Conservation (phyloP, 257 asterid genomes). For the Paulownia fortunei region DNA sequence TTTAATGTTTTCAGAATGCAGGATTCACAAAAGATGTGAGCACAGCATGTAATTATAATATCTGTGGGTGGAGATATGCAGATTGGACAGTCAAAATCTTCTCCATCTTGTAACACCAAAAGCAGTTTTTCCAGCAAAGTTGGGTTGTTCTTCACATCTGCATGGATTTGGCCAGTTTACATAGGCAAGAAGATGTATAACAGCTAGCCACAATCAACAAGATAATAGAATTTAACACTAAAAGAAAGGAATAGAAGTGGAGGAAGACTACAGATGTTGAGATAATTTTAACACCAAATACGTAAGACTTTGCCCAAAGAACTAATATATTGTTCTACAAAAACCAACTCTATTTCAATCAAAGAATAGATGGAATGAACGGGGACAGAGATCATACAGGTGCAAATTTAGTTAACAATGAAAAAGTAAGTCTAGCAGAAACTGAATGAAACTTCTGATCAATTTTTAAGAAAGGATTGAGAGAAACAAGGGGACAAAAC, state of each 20-base stretch:
- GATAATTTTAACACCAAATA: neutral
- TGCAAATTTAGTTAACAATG: no score
- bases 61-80: conserved; percentile 71
- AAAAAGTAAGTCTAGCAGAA: no score
- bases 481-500: neutral
- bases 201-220: neutral
- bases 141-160: conserved; percentile 77
- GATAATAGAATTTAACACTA: neutral
- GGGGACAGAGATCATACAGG: neutral
- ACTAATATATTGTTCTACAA: neutral
- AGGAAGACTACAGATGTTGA: neutral
- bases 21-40: conserved; percentile 71
- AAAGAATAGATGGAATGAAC: neutral
- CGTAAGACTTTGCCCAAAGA: neutral
- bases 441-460: neutral
- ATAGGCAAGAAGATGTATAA: neutral
- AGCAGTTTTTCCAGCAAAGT: conserved; percentile 63
- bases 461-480: neutral
- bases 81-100: conserved; percentile 75
- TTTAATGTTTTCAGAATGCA: conserved; percentile 75
- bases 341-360: neutral
- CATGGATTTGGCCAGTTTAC: conserved; percentile 17
- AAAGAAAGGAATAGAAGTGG: neutral
- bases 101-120: conserved; percentile 66
- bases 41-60: conserved; percentile 65